These are phyloP conservation scores for Fistulinella prunicolor DNA, from an alignment of 768 basidiomycete species.

Conservation along the genomic window DNA sequence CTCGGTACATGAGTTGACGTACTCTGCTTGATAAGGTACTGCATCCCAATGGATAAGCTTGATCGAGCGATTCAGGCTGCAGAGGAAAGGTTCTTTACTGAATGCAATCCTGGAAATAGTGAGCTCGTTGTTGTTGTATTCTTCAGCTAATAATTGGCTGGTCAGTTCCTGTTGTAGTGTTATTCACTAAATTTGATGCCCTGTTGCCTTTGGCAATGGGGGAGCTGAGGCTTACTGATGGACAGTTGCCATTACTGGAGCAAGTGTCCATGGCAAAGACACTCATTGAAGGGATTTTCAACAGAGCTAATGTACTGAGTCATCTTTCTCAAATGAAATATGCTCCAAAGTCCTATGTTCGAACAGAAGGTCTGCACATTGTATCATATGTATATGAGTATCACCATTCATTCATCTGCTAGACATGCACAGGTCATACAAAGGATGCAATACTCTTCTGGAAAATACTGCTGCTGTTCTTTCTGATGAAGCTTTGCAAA, in stretches of 20 bases:
- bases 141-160: not conserved
- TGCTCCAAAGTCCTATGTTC: not conserved
- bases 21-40: not conserved
- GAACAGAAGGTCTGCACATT: not conserved
- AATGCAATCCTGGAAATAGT: not conserved
- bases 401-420: no score
- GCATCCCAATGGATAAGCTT: conserved; percentile 7
- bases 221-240: not conserved
- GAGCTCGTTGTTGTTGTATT: not conserved
- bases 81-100: conserved; percentile 1
- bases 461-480: not conserved
- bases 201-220: not conserved
- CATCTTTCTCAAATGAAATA: not conserved
- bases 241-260: not conserved
- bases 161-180: not conserved
- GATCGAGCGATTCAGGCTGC: not conserved
- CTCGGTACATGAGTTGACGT: not conserved
- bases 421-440: not conserved
- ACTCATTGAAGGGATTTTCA: not conserved
- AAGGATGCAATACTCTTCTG: not conserved
- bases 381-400: not conserved
- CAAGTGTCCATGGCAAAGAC: not conserved
- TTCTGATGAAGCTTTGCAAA: not conserved
- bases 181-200: not conserved
- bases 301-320: not conserved